These are phyloP conservation scores for Neurospora sublineolata DNA, from an alignment of 495 filamentous ascomycete species.

Conservation along the genomic window DNA sequence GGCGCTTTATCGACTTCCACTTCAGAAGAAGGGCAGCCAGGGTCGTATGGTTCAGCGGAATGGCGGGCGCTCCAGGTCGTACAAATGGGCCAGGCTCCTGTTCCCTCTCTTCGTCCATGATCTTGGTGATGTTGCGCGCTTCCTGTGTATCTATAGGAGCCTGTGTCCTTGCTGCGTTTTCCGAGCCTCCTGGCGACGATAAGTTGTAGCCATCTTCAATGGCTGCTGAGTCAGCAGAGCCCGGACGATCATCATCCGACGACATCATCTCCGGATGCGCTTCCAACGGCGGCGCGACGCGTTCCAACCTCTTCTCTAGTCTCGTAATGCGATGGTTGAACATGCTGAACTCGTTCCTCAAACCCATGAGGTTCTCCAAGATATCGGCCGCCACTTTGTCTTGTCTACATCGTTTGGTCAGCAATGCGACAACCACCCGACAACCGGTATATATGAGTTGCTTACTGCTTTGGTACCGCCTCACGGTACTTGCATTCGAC, in stretches of 20 bases:
- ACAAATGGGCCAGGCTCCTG: conserved; percentile 34
- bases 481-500: conserved; percentile 54
- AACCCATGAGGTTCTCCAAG: conserved; percentile 26
- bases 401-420: conserved; percentile 27
- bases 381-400: conserved; percentile 43
- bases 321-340: conserved; percentile 17
- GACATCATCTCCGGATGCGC: conserved; percentile 1
- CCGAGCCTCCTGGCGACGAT: conserved; percentile 14
- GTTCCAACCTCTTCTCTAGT: conserved; percentile 14
- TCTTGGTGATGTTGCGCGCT: conserved; percentile 19
- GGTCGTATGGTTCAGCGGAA: conserved; percentile 70
- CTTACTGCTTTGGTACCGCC: conserved; percentile 56
- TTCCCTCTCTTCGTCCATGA: conserved; percentile 35
- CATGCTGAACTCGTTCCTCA: conserved; percentile 23
- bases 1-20: conserved; percentile 51
- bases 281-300: conserved; percentile 6
- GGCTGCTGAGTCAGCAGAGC: conserved; percentile 11
- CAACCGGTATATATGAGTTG: neutral
- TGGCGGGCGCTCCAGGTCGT: conserved; percentile 45
- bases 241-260: conserved; percentile 15
- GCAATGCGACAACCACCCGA: neutral
- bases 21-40: conserved; percentile 66
- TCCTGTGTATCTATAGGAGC: conserved; percentile 15
- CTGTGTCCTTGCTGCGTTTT: neutral
- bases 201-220: conserved; percentile 11